phyloP scores from a whole-genome alignment of 176 grass and related monocot species.

The Phragmites australis region DNA sequence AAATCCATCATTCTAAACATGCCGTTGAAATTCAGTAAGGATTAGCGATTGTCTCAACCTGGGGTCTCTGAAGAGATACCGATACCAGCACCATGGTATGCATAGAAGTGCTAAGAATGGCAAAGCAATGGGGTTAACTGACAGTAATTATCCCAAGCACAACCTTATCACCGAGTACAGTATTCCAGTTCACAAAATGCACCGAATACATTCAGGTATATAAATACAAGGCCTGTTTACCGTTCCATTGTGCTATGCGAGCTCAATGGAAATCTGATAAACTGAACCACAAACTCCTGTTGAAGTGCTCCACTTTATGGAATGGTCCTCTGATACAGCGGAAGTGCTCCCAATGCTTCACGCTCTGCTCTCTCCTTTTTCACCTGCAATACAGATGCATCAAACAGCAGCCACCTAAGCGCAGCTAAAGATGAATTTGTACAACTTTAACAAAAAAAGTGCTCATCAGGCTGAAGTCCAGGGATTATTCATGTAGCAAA shows the following conservation, averaged over 20 bases:
- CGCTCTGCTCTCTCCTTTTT: constrained; percentile 76
- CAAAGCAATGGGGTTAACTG: too few species aligned
- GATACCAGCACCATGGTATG: too few species aligned
- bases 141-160: too few species aligned
- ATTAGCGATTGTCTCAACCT: too few species aligned
- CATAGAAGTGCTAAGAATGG: too few species aligned
- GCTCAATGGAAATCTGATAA: background rate
- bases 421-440: background rate
- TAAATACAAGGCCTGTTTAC: background rate
- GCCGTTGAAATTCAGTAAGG: too few species aligned
- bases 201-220: background rate
- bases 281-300: too few species aligned
- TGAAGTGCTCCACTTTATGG: constrained; percentile 37
- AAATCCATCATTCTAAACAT: too few species aligned
- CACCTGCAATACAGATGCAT: constrained; percentile 45
- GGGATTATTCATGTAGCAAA: background rate
- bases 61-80: too few species aligned
- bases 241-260: background rate
- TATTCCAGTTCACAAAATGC: background rate
- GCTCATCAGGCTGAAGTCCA: background rate
- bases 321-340: constrained; percentile 77
- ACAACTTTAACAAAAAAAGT: background rate
- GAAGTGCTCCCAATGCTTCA: constrained; percentile 76
- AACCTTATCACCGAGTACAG: background rate
- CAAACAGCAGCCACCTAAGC: background rate